Evolutionary conservation across 2,329 filamentous ascomycete species (phyloP), one percentile per base, ranked within the genome.

Genomic region (Rasamsonia emersonii): DNA sequence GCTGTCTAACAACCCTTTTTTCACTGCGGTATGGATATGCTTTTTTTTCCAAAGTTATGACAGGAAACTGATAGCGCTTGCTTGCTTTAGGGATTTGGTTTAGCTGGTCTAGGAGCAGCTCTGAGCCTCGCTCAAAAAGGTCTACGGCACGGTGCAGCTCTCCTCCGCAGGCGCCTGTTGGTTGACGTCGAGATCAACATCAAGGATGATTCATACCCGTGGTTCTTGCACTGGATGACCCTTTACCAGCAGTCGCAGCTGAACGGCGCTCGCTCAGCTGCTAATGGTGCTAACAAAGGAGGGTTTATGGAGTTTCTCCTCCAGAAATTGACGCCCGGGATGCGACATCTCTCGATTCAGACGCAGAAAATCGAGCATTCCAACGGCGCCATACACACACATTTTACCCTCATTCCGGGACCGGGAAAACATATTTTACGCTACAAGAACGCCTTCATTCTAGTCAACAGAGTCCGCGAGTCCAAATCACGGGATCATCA

Each of bases 151-250:
- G 77, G 77, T 33, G 78, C 80, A n/a, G 73, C 74, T 25, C 70
- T 93, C 35, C 64, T 94, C 37, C 82, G 85, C 30, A 79, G 82
- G 32, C 84, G 89, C 29, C 77, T 98, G 63, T 77, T 98, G 18
- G 85, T 96, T 48, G 86, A 95, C 50, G 78, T 98, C 49, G 91
- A 98, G 61, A 94, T 98, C 59, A 89, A 84, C 58, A 83, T 86
- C 53, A 84, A 89, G 49, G 91, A 98, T 61, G 78, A 86, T 26
- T 88, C 89, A 2, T 98, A 96, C 56, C 79, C 79, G 24, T 96
- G 88, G 89, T 77, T 98, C 24, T 71, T 98, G 7, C 80, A 88
- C 43, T 98, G 91, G 88, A 82, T 98, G 56, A 88, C 86, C 5
- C 73, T 85, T 35, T 85, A 86, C 43, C 84, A 86, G 31, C 71